Evolutionary conservation across 805 yeast species (phyloP).

Genomic region (Yarrowia phangngaensis): DNA sequence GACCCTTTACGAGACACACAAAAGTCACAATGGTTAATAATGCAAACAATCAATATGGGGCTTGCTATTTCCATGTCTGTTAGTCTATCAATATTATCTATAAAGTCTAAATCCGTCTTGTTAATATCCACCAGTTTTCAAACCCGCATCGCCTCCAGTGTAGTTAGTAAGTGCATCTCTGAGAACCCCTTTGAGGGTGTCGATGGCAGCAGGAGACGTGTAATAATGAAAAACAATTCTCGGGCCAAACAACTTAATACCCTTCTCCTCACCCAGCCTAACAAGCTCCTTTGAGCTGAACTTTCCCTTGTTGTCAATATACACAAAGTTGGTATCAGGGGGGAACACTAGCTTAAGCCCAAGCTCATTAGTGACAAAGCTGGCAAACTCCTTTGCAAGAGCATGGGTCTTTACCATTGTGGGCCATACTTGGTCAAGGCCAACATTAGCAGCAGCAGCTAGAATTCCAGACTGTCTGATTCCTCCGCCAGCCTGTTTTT

Average conservation of each 20-base stretch:
- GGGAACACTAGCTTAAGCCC: slow-evolving; percentile 67
- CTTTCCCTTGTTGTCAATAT: slow-evolving; percentile 64
- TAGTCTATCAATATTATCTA: no score
- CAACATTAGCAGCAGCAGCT: slow-evolving; percentile 71
- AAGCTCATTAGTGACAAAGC: slow-evolving; percentile 29
- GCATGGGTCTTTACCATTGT: slow-evolving; percentile 50
- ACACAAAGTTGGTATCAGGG: slow-evolving; percentile 78
- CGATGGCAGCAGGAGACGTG: slow-evolving; percentile 34
- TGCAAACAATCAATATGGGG: no score
- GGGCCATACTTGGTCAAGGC: slow-evolving; percentile 68
- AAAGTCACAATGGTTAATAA: no score
- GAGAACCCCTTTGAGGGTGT: slow-evolving; percentile 13
- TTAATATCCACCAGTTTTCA: no score
- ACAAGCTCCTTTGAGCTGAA: slow-evolving; percentile 56
- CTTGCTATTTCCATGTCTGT: no score
- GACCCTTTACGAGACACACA: no score
- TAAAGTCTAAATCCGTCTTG: no score
- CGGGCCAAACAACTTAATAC: slow-evolving; percentile 63
- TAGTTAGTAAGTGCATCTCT: slow-evolving; percentile 7
- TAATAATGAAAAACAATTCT: slow-evolving; percentile 81
- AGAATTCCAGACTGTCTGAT: slow-evolving; percentile 83
- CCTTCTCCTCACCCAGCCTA: slow-evolving; percentile 54
- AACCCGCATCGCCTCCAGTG: no score
- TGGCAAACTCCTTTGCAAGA: slow-evolving; percentile 49
- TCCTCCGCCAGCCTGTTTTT: slow-evolving; percentile 92